Evolutionary conservation across 495 filamentous ascomycete species (phyloP).

Genomic region (Lophiotrema nucula): DNA sequence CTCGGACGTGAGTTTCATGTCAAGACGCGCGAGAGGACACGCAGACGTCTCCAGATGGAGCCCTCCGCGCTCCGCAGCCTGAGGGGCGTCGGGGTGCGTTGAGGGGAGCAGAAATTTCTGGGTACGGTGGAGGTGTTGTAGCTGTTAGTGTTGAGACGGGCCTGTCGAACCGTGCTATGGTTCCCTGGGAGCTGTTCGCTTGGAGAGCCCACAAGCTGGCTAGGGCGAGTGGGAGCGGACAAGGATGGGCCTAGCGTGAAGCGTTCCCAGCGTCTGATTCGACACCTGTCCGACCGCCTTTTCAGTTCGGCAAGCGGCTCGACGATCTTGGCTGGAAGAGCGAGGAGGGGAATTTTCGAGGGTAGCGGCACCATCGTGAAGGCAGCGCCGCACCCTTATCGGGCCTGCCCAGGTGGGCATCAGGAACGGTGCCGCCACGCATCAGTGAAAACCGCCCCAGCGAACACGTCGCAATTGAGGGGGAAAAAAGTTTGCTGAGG

Average conservation of each 20-base stretch:
- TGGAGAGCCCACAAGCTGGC: conserved; percentile 1
- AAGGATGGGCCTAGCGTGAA: neutral
- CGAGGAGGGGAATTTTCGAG: neutral
- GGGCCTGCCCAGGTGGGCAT: no score
- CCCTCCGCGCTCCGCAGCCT: conserved; percentile 1
- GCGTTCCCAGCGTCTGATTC: conserved; percentile 1
- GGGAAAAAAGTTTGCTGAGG: no score
- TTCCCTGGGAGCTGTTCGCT: neutral
- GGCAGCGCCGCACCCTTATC: conserved; percentile 3
- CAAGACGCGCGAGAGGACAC: neutral
- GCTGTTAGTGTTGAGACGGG: neutral
- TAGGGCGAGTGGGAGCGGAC: neutral
- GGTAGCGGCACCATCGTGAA: neutral
- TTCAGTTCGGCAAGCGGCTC: neutral
- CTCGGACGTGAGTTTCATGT: conserved; percentile 7
- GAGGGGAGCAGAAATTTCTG: neutral
- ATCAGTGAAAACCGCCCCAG: no score
- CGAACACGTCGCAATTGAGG: neutral
- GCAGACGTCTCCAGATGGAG: neutral
- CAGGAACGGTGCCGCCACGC: no score
- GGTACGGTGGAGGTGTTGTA: neutral
- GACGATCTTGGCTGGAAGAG: conserved; percentile 7
- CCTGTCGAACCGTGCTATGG: no score
- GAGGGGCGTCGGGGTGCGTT: neutral
- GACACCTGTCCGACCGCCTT: conserved; percentile 6